Percentiles rank a stretch among this genome's conserved stretches.
Conservation (phyloP, 768 basidiomycete species). For the Dendrothele bispora region DNA sequence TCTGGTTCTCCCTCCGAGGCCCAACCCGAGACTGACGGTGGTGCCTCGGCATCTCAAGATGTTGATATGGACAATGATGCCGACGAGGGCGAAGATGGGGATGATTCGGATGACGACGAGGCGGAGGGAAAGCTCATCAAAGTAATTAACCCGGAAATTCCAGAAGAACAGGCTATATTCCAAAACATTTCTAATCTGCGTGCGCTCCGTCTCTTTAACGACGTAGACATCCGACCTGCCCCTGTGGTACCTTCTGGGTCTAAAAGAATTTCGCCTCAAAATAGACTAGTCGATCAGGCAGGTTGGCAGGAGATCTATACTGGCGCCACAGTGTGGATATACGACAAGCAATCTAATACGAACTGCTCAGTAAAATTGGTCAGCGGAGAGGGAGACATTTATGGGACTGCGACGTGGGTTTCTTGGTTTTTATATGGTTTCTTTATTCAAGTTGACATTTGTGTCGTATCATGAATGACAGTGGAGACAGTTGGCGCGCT, state of each 20-base stretch:
- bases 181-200: slow-evolving; percentile 60
- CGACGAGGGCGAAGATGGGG: slow-evolving; percentile 31
- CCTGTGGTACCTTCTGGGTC: slow-evolving; percentile 46
- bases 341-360: slow-evolving; percentile 62
- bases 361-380: slow-evolving; percentile 73
- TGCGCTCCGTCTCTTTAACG: slow-evolving; percentile 69
- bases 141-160: slow-evolving; percentile 45
- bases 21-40: slow-evolving; percentile 7
- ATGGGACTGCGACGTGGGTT: slow-evolving; percentile 78
- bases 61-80: slow-evolving; percentile 26
- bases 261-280: slow-evolving; percentile 47
- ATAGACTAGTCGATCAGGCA: slow-evolving; percentile 58
- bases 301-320: slow-evolving; percentile 76
- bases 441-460: neutral
- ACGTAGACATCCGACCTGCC: slow-evolving; percentile 61
- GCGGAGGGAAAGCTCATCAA: slow-evolving; percentile 43
- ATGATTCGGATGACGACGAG: slow-evolving; percentile 31
- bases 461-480: slow-evolving; percentile 24
- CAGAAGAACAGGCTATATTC: slow-evolving; percentile 41
- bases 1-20: slow-evolving; percentile 19
- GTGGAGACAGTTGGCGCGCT: slow-evolving; percentile 83
- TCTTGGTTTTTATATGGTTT: neutral
- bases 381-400: slow-evolving; percentile 57
- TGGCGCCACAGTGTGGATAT: slow-evolving; percentile 74
- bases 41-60: neutral